Conservation (phyloP, 2,329 filamentous ascomycete genomes). For the Fusarium anguioides region DNA sequence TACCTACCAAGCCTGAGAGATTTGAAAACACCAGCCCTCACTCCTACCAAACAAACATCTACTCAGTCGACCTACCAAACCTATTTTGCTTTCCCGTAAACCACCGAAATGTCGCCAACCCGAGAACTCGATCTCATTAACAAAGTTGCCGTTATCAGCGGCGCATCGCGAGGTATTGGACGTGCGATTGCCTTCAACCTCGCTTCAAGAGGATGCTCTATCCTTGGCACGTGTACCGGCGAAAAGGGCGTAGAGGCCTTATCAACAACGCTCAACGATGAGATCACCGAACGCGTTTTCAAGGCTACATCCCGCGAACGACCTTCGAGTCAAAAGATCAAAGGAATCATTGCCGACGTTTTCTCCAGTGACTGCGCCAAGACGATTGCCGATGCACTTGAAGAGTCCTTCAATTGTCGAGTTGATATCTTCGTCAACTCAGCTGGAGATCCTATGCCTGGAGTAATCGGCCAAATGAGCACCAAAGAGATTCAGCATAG, state of each 20-base stretch:
- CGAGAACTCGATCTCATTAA: constrained; percentile 25
- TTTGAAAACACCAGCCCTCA: no score
- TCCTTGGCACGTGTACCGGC: constrained; percentile 49
- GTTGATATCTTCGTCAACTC: constrained; percentile 52
- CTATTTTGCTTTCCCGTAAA: no score
- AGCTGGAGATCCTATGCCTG: constrained; percentile 47
- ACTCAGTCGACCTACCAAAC: rapidly evolving
- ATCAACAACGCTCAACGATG: constrained; percentile 30
- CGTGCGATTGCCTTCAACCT: constrained; percentile 45
- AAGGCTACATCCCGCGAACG: constrained; percentile 19
- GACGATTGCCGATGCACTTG: constrained; percentile 44
- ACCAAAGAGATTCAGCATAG: constrained; percentile 46
- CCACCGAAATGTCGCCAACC: background rate
- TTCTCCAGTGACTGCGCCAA: constrained; percentile 44
- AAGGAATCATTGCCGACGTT: constrained; percentile 47
- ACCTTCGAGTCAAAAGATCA: constrained; percentile 34
- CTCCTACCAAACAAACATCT: background rate
- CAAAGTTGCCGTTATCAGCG: constrained; percentile 39
- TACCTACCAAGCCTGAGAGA: no score
- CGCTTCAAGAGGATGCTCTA: constrained; percentile 45
- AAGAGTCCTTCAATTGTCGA: constrained; percentile 34
- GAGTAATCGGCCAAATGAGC: constrained; percentile 44
- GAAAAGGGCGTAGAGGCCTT: constrained; percentile 33
- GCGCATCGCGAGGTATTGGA: constrained; percentile 43
- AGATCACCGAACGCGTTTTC: constrained; percentile 37